phyloP scores from a whole-genome alignment of 805 yeast genomes.

The Zygotorulaspora chibaensis region DNA sequence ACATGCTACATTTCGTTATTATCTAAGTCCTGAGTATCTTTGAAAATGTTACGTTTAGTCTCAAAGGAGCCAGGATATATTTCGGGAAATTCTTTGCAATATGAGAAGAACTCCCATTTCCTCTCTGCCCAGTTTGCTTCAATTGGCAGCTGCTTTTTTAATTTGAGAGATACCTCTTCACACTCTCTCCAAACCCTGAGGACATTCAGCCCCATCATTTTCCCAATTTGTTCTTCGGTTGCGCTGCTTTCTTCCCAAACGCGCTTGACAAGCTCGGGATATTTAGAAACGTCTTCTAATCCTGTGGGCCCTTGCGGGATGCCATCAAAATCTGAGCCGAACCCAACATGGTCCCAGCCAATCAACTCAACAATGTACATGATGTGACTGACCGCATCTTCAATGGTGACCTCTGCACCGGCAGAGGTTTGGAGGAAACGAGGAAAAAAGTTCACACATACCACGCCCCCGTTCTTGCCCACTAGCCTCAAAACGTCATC shows the following conservation, averaged over 20 bases:
- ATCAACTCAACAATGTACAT: slow-evolving; percentile 40
- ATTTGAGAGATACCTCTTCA: slow-evolving; percentile 31
- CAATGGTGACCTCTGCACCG: slow-evolving; percentile 37
- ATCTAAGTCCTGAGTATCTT: slow-evolving; percentile 1
- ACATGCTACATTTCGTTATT: background rate
- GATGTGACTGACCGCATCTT: slow-evolving; percentile 46
- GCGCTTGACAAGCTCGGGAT: slow-evolving; percentile 44
- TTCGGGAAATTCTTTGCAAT: slow-evolving; percentile 36
- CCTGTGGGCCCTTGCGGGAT: slow-evolving; percentile 47
- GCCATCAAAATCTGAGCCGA: slow-evolving; percentile 54
- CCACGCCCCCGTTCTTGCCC: slow-evolving; percentile 44
- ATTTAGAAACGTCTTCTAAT: slow-evolving; percentile 52
- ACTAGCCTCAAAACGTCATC: slow-evolving; percentile 43
- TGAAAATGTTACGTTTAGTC: slow-evolving; percentile 2
- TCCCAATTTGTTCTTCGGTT: slow-evolving; percentile 41
- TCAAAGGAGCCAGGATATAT: slow-evolving; percentile 34
- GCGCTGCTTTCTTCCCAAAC: slow-evolving; percentile 37
- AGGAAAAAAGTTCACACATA: slow-evolving; percentile 46
- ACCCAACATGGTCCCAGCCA: slow-evolving; percentile 50
- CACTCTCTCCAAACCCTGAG: slow-evolving; percentile 44
- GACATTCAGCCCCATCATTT: slow-evolving; percentile 45
- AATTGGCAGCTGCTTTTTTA: slow-evolving; percentile 21
- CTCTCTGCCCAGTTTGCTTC: slow-evolving; percentile 43
- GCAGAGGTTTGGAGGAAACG: slow-evolving; percentile 30
- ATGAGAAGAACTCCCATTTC: slow-evolving; percentile 40